phyloP scores from a whole-genome alignment of 116 monocot species.

The Zostera marina region DNA sequence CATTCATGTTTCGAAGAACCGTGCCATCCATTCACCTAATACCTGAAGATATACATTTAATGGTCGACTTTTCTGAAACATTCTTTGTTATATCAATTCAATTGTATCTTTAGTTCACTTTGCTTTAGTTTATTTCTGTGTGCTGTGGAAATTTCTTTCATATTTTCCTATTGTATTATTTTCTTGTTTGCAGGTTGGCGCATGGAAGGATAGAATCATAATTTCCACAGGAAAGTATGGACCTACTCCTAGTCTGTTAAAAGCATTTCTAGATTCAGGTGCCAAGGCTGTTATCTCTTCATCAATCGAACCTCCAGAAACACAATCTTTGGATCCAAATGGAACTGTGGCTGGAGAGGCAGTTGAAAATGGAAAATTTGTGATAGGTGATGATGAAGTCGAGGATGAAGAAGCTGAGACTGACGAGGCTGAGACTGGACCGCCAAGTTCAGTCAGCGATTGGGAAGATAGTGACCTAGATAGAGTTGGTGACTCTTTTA shows the following conservation, averaged over 20 bases:
- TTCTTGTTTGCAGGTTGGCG: constrained; percentile 40
- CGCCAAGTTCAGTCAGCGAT: constrained; percentile 54
- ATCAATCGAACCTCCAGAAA: constrained; percentile 41
- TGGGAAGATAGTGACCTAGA: constrained; percentile 85
- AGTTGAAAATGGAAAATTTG: constrained; percentile 49
- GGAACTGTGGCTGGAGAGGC: constrained; percentile 17
- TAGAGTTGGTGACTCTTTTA: constrained; percentile 11
- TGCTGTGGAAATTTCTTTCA: too few relatives aligned
- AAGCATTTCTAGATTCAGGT: constrained; percentile 82
- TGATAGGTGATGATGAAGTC: constrained; percentile 70
- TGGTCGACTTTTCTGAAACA: constrained; percentile 33
- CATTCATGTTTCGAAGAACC: constrained; percentile 93
- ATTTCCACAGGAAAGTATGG: constrained; percentile 71
- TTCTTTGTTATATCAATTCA: background rate
- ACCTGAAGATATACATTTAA: constrained; percentile 86
- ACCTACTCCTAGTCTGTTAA: constrained; percentile 39
- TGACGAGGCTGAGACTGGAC: constrained; percentile 31
- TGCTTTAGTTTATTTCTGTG: too few relatives aligned
- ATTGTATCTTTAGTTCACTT: background rate
- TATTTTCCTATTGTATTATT: background rate
- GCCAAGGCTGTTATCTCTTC: constrained; percentile 91
- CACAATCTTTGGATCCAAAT: constrained; percentile 16
- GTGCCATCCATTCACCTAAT: constrained; percentile 80
- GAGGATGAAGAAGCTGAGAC: constrained; percentile 34
- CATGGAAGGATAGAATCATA: constrained; percentile 87